Evolutionary conservation across 768 basidiomycete species (phyloP).

Genomic region (Russula abietina): DNA sequence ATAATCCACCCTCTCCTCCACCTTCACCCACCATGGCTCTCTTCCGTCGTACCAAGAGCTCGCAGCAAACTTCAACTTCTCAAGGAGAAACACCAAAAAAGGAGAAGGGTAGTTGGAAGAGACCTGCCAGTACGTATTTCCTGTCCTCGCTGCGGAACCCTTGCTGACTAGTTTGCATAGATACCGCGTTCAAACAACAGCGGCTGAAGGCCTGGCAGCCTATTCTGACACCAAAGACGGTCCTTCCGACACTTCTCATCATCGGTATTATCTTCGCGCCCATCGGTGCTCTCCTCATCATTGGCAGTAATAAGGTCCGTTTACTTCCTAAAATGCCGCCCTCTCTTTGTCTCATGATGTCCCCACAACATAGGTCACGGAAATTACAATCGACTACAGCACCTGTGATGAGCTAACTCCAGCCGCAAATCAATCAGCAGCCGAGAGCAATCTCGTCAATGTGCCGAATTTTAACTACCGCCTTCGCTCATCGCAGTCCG

Average conservation of each 20-base stretch:
- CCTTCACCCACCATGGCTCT: conserved; percentile 27
- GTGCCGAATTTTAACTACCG: conserved; percentile 61
- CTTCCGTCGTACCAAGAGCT: conserved; percentile 32
- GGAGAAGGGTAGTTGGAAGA: conserved; percentile 80
- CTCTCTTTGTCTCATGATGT: conserved; percentile 1
- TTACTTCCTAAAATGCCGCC: neutral
- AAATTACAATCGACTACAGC: conserved; percentile 95
- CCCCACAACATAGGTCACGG: conserved; percentile 54
- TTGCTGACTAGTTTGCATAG: conserved; percentile 39
- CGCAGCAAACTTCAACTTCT: conserved; percentile 13
- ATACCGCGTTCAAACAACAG: conserved; percentile 99
- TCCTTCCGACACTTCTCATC: conserved; percentile 92
- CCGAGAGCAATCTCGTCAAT: conserved; percentile 42
- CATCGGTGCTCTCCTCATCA: conserved; percentile 90
- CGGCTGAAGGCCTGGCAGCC: conserved; percentile 99
- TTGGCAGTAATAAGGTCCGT: conserved; percentile 69
- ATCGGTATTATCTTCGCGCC: conserved; percentile 93
- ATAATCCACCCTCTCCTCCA: neutral
- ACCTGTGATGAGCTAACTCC: conserved; percentile 67
- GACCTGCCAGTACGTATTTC: conserved; percentile 67
- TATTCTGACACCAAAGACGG: conserved; percentile 95
- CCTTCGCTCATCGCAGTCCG: conserved; percentile 54
- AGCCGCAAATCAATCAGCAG: conserved; percentile 37
- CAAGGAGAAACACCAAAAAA: conserved; percentile 50
- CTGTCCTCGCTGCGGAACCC: conserved; percentile 16